Evolutionary conservation across 179 eudicot genomes (phyloP).

Genomic region (Beta lomatogona): DNA sequence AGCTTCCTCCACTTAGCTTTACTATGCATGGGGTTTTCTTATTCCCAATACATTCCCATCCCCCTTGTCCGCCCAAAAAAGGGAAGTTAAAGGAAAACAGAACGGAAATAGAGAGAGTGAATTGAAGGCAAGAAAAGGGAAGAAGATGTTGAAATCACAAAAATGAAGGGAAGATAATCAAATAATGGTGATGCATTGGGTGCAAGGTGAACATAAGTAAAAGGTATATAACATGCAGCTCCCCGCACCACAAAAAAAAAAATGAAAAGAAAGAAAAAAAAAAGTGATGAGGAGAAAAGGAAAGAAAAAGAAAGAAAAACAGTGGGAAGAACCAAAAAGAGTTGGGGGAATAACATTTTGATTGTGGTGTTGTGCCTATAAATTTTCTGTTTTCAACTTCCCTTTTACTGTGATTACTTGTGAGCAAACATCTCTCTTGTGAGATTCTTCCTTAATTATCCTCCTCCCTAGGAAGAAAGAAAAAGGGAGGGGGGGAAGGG

Average conservation of each 20-base stretch:
- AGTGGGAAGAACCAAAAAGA: background rate
- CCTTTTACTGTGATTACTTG: background rate
- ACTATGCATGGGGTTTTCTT: constrained; percentile 2
- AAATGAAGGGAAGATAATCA: background rate
- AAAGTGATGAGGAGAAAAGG: background rate
- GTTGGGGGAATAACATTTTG: background rate
- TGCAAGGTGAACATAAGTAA: background rate
- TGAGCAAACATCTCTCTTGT: background rate
- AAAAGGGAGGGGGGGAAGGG: too few relatives aligned
- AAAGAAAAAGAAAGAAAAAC: background rate
- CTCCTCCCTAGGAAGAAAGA: background rate
- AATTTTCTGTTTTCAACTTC: constrained; percentile 3
- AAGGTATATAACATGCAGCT: constrained; percentile 3
- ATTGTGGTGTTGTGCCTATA: background rate
- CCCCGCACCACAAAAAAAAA: background rate
- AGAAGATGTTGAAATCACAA: background rate
- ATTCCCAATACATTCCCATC: background rate
- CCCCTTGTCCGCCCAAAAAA: background rate
- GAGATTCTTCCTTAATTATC: background rate
- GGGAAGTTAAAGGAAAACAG: background rate
- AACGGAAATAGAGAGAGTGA: background rate
- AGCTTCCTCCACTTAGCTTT: background rate
- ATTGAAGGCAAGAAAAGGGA: background rate
- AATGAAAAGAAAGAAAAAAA: background rate
- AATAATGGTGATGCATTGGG: background rate